Base-by-base conservation (phyloP, 352 stramenopile genomes). In the Phytophthora hybrid region DNA sequence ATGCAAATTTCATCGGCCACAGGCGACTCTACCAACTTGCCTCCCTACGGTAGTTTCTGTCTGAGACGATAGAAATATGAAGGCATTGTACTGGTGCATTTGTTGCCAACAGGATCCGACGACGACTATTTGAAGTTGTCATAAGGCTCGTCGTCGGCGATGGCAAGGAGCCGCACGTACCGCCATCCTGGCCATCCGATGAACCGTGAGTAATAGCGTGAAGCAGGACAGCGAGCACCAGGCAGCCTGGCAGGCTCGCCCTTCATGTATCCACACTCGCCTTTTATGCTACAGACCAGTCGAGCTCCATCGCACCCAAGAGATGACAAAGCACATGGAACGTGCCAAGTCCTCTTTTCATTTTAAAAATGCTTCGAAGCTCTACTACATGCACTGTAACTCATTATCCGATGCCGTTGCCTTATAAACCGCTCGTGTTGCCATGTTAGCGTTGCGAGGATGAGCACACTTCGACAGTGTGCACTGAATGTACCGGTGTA, bases 261-360 rank as follows among this genome's bases (percentile, higher is more conserved):
- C 29, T 71, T 59, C 39, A 29, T 73, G 66, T 73, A 73, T 69
- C 66, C 66, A 63, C n/a, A 39, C n/a, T 37, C 59, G 51, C 66
- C 8, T 71, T 72, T 72, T 72, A 72, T 67, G 65, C 65, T 59
- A 67, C 65, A 67, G 65, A 72, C 51, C 65, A 72, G 63, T 21
- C 13, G 6, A 37, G 52, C 52, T 58, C 23, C 29, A 39, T 32
- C 19, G 18, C 19, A 9, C 18, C 46, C 46, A 14, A 18, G 5
- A 26, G 13, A 46, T n/a, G 39, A 46, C 5, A 26, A 26, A 26
- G 23, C 23, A 26, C 23, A 26, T 31, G 26, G 26, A 31, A 31
- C 3, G 5, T 31, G 26, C 26, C 26, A 31, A 31, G 26, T 31
- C 26, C 26, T 31, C 2, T 31, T 31, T 31, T 26, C 1, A 26